Base-by-base conservation (phyloP, 768 basidiomycete species). In the Trametes elegans region DNA sequence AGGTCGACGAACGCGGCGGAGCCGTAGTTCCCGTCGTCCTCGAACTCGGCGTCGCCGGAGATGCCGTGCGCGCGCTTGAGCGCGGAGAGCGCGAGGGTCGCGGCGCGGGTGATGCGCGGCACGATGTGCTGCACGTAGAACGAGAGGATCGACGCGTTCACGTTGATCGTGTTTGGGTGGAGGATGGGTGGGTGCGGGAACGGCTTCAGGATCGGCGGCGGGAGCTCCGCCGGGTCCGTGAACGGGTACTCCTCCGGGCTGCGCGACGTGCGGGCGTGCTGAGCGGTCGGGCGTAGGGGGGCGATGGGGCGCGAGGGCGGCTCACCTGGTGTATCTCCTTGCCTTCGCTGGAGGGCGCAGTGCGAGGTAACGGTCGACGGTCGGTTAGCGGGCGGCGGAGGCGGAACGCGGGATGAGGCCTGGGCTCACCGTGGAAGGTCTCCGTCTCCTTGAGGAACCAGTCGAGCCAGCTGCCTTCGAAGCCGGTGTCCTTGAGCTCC, bases 201-300 rank as follows among this genome's bases (percentile, higher is more conserved):
- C 2, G 87, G 79, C 6, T 82, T 82, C 13, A 99, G 79, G 47
- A 99, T 80, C 21, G 96, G 93, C 0, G 76, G 68, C 0, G 97
- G 95, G 31, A 99, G 88, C 55, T 83, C 76, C 13, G 73, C 66
- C 23, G 70, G 57, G 0, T 76, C 72, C 3, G 91, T 90, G 77
- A 99, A 99, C 0, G 97, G 94, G 66, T 96, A 93, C 76, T 99
- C 97, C 68, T 99, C 97, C 38, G 97, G 97, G 68, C 96, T 98
- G 68, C 18, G 45, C 27, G 32, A 29, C 3, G 21, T 32, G 3
- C 42, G 40, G 53, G 43, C 49, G 21, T 0, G 38, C 39, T 11
- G 40, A 16, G 36, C 45, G 34, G 39, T 29, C n/a, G 28, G 19
- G 46, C 29, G 36, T 28, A 8, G 11, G 32, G 31, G 5, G 26